Percentiles rank a stretch among this genome's conserved stretches.
Conservation (phyloP, 306 rosid genomes). For the Rosa multiflora region DNA sequence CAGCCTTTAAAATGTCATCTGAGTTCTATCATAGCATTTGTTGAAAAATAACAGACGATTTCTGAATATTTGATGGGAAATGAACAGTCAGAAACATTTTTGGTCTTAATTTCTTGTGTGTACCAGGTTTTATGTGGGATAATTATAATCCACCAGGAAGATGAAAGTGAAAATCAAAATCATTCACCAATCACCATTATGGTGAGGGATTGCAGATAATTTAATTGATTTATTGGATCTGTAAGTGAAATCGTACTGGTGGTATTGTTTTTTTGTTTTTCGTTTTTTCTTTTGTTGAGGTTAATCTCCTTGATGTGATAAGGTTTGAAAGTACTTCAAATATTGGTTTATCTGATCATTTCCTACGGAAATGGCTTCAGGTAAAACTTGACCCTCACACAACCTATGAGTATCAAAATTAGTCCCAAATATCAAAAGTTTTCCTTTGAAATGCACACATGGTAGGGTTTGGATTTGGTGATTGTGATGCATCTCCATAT, state of each 20-base stretch:
- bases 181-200: too few relatives aligned
- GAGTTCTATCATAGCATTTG: slow-evolving; percentile 59
- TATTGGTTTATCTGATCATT: neutral
- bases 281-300: neutral
- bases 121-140: too few relatives aligned
- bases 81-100: neutral
- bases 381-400: neutral
- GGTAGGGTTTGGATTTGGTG: slow-evolving; percentile 18
- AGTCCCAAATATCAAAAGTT: neutral
- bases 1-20: slow-evolving; percentile 59
- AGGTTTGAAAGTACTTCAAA: neutral
- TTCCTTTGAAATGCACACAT: slow-evolving; percentile 24
- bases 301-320: neutral
- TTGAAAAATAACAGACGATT: slow-evolving; percentile 22
- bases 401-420: slow-evolving; percentile 7
- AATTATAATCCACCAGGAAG: too few relatives aligned
- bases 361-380: neutral
- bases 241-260: neutral
- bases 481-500: slow-evolving; percentile 7
- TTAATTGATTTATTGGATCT: neutral
- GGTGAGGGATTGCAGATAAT: too few relatives aligned
- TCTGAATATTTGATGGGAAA: slow-evolving; percentile 10
- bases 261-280: neutral
- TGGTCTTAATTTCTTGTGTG: too few relatives aligned
- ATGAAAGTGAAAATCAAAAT: too few relatives aligned